phyloP scores from a whole-genome alignment of 108 stramenopile genomes.

The Conticribra weissflogii region DNA sequence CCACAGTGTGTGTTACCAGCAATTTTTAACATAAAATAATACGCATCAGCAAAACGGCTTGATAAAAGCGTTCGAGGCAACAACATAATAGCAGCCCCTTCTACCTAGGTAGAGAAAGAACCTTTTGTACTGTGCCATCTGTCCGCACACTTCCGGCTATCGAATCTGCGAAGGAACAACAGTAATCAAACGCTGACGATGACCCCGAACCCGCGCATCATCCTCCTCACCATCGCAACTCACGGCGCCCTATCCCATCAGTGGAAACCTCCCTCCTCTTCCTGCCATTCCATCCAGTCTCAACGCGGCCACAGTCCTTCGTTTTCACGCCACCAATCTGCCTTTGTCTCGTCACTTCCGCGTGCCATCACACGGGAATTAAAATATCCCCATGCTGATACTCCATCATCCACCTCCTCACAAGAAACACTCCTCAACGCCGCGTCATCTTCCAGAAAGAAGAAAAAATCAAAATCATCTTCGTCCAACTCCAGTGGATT shows the following conservation, averaged over 20 bases:
- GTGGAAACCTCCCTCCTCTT: not conserved
- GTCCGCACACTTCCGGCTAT: no score
- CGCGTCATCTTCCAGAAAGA: slow-evolving; percentile 10
- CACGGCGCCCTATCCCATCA: not conserved
- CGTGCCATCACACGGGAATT: not conserved
- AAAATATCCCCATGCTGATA: no score
- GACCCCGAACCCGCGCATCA: not conserved
- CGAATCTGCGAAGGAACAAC: not conserved
- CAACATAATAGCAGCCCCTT: no score
- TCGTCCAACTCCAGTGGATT: slow-evolving; percentile 21
- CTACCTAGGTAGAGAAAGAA: no score
- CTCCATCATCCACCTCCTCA: not conserved
- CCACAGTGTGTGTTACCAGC: no score
- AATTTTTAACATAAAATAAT: no score
- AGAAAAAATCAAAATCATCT: slow-evolving; percentile 5
- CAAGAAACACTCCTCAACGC: not conserved
- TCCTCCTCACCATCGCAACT: not conserved
- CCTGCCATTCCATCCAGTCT: not conserved
- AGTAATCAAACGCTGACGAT: not conserved
- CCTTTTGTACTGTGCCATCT: no score
- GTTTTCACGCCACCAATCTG: not conserved
- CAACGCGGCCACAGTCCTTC: not conserved
- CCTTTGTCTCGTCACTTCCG: not conserved
- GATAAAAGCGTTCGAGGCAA: no score
- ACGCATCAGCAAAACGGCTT: no score